Evolutionary conservation across 768 basidiomycete genomes (phyloP), one percentile per base, ranked within the genome.

Genomic region (Boletus huronensis): DNA sequence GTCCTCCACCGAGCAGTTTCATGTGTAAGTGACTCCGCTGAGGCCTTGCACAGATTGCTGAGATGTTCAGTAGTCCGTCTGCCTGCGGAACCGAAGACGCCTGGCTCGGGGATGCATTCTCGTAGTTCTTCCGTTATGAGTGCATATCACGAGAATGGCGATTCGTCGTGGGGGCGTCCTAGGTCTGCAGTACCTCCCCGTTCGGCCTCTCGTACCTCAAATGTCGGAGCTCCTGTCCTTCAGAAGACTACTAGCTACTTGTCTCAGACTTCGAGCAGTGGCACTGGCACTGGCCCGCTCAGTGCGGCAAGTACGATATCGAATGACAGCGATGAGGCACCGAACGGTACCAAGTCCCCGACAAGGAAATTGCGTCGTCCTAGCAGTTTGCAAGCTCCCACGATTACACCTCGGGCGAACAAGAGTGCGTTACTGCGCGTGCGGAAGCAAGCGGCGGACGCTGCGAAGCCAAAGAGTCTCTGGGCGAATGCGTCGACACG

Each of bases 371-470:
- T 28, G 3, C 79, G 80, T 5, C 83, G 85, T 19, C 82, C 79
- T 3, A 82, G 80, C 64, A 85, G 84, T 61, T 65, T 81, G 41
- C 74, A 72, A 48, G 75, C 77, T 1, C 88, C 90, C 2, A 75
- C 77, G 5, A 88, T 91, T 55, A 68, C 70, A 9, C 91, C 90
- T 8, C 77, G 87, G 50, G 80, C 76, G 57, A 93, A 93, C 70
- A 83, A 79, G 68, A 90, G 85, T 61, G 89, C 91, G 3, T 72
- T 82, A 6, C 67, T 93, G 50, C 77, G 90, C 23, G 81, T 77
- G 11, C 85, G 84, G 57, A 90, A 90, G 74, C 76, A 81, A 72
- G 85, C 61, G 3, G 48, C 41, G 17, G 70, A 70, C 0, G 64
- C 68, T 26, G 59, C 68, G 19, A 71, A 68, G 32, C 68, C 69